Evolutionary conservation across 805 yeast species (phyloP).

Genomic region (Phaffomyces opuntiae): DNA sequence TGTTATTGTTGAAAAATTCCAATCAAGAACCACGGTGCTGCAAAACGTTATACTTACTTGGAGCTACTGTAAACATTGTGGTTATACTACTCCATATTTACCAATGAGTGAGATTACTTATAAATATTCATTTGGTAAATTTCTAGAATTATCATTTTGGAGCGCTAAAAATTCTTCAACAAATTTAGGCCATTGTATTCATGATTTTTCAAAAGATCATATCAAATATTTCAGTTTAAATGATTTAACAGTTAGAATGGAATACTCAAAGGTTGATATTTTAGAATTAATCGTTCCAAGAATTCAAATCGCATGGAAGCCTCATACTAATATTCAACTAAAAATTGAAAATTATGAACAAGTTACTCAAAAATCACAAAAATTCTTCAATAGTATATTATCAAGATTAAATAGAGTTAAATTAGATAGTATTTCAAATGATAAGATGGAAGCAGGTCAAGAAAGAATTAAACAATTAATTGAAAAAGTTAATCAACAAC

Average conservation of each 20-base stretch:
- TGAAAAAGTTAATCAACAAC: conserved; percentile 44
- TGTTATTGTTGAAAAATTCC: conserved; percentile 58
- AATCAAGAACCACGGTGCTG: conserved; percentile 49
- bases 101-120: conserved; percentile 84
- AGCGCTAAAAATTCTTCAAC: conserved; percentile 45
- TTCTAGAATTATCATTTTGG: conserved; percentile 81
- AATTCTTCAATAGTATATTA: conserved; percentile 67
- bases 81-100: conserved; percentile 63
- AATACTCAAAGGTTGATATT: conserved; percentile 67
- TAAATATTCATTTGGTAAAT: conserved; percentile 90
- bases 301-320: conserved; percentile 62
- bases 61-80: conserved; percentile 84
- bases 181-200: conserved; percentile 63
- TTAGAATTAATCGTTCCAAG: conserved; percentile 76
- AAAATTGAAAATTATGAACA: conserved; percentile 56
- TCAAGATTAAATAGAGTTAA: conserved; percentile 72
- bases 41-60: conserved; percentile 76
- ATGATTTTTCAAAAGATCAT: conserved; percentile 77
- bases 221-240: conserved; percentile 78
- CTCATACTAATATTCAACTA: conserved; percentile 58
- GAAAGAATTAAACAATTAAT: conserved; percentile 52
- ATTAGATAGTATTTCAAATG: conserved; percentile 61
- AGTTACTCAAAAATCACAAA: conserved; percentile 44
- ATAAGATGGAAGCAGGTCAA: conserved; percentile 64
- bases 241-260: conserved; percentile 72